phyloP scores from a whole-genome alignment of 2,329 filamentous ascomycete species.

The Sporothrix variecibatus region DNA sequence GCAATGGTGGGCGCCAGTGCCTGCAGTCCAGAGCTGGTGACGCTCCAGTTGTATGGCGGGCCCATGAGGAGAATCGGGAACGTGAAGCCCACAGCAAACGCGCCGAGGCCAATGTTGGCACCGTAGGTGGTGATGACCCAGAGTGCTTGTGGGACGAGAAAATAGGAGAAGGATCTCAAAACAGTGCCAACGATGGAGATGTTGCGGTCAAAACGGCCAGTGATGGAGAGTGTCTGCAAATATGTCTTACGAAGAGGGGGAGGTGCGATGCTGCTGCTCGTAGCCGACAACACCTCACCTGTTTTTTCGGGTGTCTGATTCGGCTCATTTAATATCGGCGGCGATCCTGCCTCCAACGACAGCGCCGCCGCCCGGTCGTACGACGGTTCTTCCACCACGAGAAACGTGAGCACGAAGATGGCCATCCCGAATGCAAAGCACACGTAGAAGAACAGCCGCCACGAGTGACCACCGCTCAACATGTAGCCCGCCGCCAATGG shows the following conservation, averaged over 20 bases:
- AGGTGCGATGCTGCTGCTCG: not conserved
- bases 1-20: slow-evolving; percentile 44
- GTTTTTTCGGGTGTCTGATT: not conserved
- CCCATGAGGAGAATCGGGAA: slow-evolving; percentile 50
- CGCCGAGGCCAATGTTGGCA: slow-evolving; percentile 52
- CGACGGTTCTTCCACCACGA: slow-evolving; percentile 39
- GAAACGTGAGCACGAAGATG: slow-evolving; percentile 37
- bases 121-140: slow-evolving; percentile 52
- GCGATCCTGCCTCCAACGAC: not conserved
- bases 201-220: slow-evolving; percentile 45
- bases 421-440: slow-evolving; percentile 52
- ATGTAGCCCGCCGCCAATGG: slow-evolving; percentile 63
- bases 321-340: not conserved
- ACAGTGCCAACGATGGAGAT: slow-evolving; percentile 49
- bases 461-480: slow-evolving; percentile 59
- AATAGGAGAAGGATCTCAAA: slow-evolving; percentile 49
- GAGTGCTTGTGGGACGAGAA: slow-evolving; percentile 50
- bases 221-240: slow-evolving; percentile 46
- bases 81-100: slow-evolving; percentile 52
- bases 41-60: slow-evolving; percentile 49
- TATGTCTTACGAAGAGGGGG: slow-evolving; percentile 45
- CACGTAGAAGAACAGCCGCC: slow-evolving; percentile 65
- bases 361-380: slow-evolving; percentile 33
- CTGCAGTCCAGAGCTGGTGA: slow-evolving; percentile 49
- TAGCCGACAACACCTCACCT: not conserved